Base-by-base conservation (phyloP, 2,329 filamentous ascomycete species). In the Alternaria infectoria region DNA sequence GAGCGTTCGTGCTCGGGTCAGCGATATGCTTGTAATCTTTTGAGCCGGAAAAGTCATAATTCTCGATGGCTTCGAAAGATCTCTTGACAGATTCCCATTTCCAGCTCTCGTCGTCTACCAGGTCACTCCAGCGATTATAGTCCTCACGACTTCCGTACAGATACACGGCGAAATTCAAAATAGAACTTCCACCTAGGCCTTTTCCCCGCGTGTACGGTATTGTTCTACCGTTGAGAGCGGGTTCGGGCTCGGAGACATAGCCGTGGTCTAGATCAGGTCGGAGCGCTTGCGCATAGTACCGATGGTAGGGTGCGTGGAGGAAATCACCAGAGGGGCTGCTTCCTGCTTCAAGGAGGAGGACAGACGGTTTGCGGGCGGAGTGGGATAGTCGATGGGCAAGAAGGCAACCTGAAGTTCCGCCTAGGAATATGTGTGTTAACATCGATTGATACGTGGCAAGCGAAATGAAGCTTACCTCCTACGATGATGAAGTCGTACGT, bases 291-390 rank as follows among this genome's bases (percentile, higher is more conserved):
- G 65, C 61, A n/a, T 73, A 69, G 75, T 85, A 91, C 50, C 88
- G 83, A 68, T 90, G 83, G n/a, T 83, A 86, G 3, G 84, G 83
- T 9, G 85, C 78, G 23, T 45, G 61, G 9, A 79, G 69, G 43
- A 66, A 75, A 9, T 80, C 74, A 6, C 74, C 78, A 61, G 86
- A 83, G 2, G 83, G 81, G 51, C 88, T 86, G 2, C 81, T 78
- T 11, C 89, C 89, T 2, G 88, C 88, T 76, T 91, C 89, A 3
- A 91, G 77, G 1, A 91, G 81, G 2, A 90, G 83, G 2, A 91
- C 84, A 0, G 74, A 81, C 0, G 88, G 88, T 9, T 77, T 80
- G 36, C 81, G 80, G 0, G 80, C 40, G 0, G 85, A 79, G 17
- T 80, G 76, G 2, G 87, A 83, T 5, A 91, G 83, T 1, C 81